Percentiles rank a stretch among this genome's conserved stretches.
Evolutionary conservation across 805 yeast genomes (phyloP).

Genomic region (Starmerella ratchasimensis): DNA sequence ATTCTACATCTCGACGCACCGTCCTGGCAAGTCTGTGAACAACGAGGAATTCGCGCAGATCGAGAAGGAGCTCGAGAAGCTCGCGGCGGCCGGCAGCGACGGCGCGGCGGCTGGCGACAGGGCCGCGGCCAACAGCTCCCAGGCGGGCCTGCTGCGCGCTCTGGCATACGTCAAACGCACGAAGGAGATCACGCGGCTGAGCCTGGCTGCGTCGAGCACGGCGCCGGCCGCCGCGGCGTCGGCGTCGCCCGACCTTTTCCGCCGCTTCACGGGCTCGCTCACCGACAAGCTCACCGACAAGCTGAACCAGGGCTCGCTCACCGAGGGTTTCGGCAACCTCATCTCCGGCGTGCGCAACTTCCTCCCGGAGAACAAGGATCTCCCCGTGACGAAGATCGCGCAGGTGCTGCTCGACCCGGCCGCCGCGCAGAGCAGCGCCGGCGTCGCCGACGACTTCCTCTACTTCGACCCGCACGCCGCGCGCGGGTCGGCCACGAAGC

Average conservation of each 20-base stretch:
- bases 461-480: conserved; percentile 78
- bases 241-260: conserved; percentile 27
- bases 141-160: conserved; percentile 48
- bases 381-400: conserved; percentile 81
- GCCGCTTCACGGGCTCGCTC: conserved; percentile 54
- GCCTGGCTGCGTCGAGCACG: conserved; percentile 24
- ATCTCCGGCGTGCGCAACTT: conserved; percentile 78
- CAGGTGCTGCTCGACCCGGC: conserved; percentile 83
- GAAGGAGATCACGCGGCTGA: conserved; percentile 55
- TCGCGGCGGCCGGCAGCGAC: background rate
- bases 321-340: conserved; percentile 81
- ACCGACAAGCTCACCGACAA: conserved; percentile 62
- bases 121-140: conserved; percentile 24
- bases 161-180: conserved; percentile 63
- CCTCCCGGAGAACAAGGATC: conserved; percentile 72
- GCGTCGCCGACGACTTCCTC: conserved; percentile 55
- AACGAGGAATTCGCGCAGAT: conserved; percentile 44
- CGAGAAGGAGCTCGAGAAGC: conserved; percentile 39
- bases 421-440: conserved; percentile 21
- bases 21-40: conserved; percentile 27
- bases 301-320: conserved; percentile 65
- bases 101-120: background rate
- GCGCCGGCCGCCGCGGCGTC: conserved; percentile 18
- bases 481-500: conserved; percentile 79
- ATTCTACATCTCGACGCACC: conserved; percentile 36